Percentiles rank a stretch among this genome's conserved stretches.
Conservation (phyloP, 139 green algal genomes). For the Tetraselmis chui region DNA sequence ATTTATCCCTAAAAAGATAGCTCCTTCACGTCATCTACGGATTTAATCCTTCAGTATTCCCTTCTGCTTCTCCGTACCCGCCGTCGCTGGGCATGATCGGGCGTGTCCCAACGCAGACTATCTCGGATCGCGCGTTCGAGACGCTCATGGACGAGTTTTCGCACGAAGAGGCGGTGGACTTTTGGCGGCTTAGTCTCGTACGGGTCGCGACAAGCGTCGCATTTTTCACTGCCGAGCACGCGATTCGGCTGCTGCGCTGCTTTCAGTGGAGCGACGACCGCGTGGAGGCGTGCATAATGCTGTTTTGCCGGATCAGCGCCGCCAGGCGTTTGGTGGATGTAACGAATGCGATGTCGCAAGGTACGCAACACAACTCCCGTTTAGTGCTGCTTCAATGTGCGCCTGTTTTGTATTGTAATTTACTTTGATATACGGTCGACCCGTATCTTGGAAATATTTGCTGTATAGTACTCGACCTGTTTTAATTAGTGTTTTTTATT, state of each 20-base stretch:
- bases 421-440: too few relatives aligned
- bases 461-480: too few relatives aligned
- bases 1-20: too few relatives aligned
- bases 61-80: too few relatives aligned
- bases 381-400: not conserved
- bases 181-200: not conserved
- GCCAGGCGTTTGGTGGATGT: not conserved
- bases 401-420: not conserved
- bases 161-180: not conserved
- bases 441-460: too few relatives aligned
- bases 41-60: too few relatives aligned
- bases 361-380: not conserved
- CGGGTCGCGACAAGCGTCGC: not conserved
- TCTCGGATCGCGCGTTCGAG: not conserved
- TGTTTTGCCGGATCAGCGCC: not conserved
- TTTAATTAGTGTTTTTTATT: too few relatives aligned
- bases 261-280: not conserved
- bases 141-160: not conserved
- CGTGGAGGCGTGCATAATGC: not conserved
- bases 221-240: not conserved
- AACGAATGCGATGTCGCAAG: not conserved
- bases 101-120: not conserved
- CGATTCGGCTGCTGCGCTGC: not conserved
- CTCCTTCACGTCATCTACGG: too few relatives aligned
- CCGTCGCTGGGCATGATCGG: too few relatives aligned